These are phyloP conservation scores for Coemansia sp. DNA, from an alignment of 192 early-diverging fungal species.

Conservation along the genomic window DNA sequence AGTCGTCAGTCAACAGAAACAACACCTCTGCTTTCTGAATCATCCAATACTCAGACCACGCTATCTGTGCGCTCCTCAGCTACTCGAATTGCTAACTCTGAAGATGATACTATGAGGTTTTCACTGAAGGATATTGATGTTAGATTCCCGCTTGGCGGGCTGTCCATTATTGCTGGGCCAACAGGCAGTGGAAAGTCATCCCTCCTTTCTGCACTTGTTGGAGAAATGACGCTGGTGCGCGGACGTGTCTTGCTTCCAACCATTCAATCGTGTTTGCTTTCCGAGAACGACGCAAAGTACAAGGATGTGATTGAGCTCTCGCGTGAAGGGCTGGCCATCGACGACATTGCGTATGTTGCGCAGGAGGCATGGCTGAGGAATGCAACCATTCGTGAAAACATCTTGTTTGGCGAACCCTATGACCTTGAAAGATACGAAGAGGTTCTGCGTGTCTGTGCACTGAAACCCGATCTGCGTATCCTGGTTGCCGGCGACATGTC, in stretches of 20 bases:
- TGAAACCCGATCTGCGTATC: slow-evolving; percentile 78
- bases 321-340: no score
- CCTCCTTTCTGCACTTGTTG: no score
- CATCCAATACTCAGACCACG: slow-evolving; percentile 87
- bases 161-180: slow-evolving; percentile 16
- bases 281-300: no score
- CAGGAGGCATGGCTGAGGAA: no score
- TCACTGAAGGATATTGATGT: slow-evolving; percentile 56
- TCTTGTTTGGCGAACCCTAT: slow-evolving; percentile 68
- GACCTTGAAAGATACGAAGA: slow-evolving; percentile 70
- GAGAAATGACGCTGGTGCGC: no score
- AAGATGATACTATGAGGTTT: slow-evolving; percentile 66
- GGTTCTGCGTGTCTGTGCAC: slow-evolving; percentile 78
- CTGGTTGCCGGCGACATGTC: slow-evolving; percentile 31
- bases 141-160: no score
- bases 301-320: no score
- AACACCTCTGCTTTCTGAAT: slow-evolving; percentile 71
- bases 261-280: no score
- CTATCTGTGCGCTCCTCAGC: slow-evolving; percentile 1
- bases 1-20: neutral
- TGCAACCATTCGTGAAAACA: no score
- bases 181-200: no score
- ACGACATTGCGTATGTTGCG: no score
- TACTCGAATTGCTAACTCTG: slow-evolving; percentile 77
- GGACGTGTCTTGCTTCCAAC: slow-evolving; percentile 57